Evolutionary conservation across 305 asterid genomes (phyloP).

Genomic region (Fraxinus greggii): DNA sequence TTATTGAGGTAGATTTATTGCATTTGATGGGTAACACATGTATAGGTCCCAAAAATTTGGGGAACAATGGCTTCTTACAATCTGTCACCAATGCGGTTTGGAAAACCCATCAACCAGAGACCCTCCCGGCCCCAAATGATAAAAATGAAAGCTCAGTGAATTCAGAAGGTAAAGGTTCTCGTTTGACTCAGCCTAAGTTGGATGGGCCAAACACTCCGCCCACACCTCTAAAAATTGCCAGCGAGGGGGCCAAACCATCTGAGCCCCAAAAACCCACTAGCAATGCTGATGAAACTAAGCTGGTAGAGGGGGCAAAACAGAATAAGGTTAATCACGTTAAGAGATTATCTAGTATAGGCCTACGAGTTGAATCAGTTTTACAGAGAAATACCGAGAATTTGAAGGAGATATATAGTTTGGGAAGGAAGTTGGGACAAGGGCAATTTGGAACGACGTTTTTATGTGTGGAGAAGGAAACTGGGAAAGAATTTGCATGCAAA

Average conservation of each 20-base stretch:
- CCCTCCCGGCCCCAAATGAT: conserved; percentile 43
- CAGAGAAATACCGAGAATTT: conserved; percentile 56
- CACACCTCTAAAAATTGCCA: conserved; percentile 40
- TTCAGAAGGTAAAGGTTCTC: conserved; percentile 29
- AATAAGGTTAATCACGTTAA: conserved; percentile 47
- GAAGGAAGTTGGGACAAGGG: conserved; percentile 73
- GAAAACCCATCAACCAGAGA: conserved; percentile 48
- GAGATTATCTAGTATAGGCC: conserved; percentile 55
- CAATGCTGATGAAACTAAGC: conserved; percentile 25
- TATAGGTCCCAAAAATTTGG: conserved; percentile 56
- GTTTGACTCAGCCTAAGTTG: conserved; percentile 1
- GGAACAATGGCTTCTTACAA: conserved; percentile 67
- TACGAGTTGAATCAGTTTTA: conserved; percentile 60
- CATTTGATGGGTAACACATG: conserved; percentile 74
- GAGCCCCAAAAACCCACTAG: conserved; percentile 18
- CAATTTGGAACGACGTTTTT: conserved; percentile 68
- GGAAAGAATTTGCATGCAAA: conserved; percentile 65
- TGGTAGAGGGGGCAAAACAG: conserved; percentile 34
- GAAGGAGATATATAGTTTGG: conserved; percentile 54
- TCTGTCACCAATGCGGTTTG: conserved; percentile 70
- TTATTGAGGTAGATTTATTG: conserved; percentile 14
- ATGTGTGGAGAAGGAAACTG: conserved; percentile 51
- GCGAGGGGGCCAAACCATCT: conserved; percentile 24
- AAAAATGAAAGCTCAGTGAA: conserved; percentile 26
- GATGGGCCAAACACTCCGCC: conserved; percentile 51